Base-by-base conservation (phyloP, 352 stramenopile genomes). In the Globisporangium paroecandrum region DNA sequence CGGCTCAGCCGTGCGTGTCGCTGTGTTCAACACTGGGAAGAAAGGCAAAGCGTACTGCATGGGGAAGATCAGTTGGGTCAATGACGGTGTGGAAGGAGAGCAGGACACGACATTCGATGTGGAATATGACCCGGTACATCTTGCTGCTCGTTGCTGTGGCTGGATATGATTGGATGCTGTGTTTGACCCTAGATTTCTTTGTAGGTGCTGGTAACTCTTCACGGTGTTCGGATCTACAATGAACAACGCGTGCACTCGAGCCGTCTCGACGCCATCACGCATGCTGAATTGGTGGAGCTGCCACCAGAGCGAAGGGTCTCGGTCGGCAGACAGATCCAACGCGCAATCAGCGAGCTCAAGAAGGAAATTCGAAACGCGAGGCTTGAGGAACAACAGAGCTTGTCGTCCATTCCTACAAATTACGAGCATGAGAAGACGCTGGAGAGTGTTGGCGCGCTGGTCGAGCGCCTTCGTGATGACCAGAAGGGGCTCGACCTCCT, bases 21-120 rank as follows among this genome's bases (percentile, higher is more conserved):
- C 64, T 4, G 64, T 69, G 74, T 57, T 72, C 51, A 66, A 68
- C 58, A 51, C 20, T 20, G 29, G 67, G 18, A 32, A 53, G 61
- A 69, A 67, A 12, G 20, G 53, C 18, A 64, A 51, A 46, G 27
- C 25, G 15, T 71, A 69, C 38, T 66, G 76, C 9, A 63, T 63
- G 64, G 81, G 68, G 8, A 78, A 68, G 36, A 62, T 90, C 4
- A 32, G 74, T 10, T 62, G 64, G 7, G 76, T 83, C 25, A 76
- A 84, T 24, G 61, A 77, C 27, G 18, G 68, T 3, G 38, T 29
- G 13, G 57, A 59, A 1, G 47, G 57, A 15, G 27, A 41, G 25
- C 70, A 75, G 34, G 62, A 64, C 22, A 69, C 73, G 9, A 79
- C 72, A 2, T 80, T 89, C 22, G 82, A 88, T 38, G 59, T 90